A percentile compares a stretch with the other conserved stretches of the same genome.
These are phyloP conservation scores for Melampsora larici-populina DNA, from an alignment of 1,284 basidiomycete species.

Conservation along the genomic window DNA sequence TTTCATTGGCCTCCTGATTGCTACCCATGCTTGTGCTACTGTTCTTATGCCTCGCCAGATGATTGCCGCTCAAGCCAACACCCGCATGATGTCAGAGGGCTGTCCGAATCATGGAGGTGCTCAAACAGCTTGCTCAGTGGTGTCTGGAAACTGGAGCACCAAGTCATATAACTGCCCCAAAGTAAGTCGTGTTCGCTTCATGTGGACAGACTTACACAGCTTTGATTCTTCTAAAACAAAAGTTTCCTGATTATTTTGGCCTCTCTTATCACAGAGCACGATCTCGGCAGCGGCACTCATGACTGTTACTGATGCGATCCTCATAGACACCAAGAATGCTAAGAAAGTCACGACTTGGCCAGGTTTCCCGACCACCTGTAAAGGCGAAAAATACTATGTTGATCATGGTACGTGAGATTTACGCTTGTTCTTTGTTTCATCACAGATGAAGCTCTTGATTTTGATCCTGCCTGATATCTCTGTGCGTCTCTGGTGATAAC, in stretches of 20 bases:
- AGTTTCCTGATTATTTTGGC: too few species aligned
- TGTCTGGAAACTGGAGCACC: not conserved
- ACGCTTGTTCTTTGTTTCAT: not conserved
- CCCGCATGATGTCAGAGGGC: not conserved
- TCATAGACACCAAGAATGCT: not conserved
- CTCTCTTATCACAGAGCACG: not conserved
- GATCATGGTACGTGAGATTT: not conserved
- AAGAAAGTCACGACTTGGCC: not conserved
- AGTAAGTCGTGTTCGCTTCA: too few species aligned
- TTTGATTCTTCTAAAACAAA: too few species aligned
- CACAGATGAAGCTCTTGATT: not conserved
- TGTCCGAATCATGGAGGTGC: not conserved
- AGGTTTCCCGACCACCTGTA: not conserved
- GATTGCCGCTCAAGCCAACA: not conserved
- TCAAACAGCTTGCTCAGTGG: not conserved
- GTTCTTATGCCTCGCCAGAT: not conserved
- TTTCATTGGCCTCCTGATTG: slow-evolving; percentile 2
- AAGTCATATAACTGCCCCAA: too few species aligned
- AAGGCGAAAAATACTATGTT: not conserved
- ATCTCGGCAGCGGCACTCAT: not conserved
- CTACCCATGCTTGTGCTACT: not conserved
- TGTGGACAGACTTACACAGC: too few species aligned
- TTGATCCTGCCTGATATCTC: not conserved
- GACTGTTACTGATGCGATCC: not conserved
- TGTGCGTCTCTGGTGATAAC: not conserved